Evolutionary conservation across 2,329 filamentous ascomycete genomes (phyloP).

Genomic region (Hypoxylon sp.): DNA sequence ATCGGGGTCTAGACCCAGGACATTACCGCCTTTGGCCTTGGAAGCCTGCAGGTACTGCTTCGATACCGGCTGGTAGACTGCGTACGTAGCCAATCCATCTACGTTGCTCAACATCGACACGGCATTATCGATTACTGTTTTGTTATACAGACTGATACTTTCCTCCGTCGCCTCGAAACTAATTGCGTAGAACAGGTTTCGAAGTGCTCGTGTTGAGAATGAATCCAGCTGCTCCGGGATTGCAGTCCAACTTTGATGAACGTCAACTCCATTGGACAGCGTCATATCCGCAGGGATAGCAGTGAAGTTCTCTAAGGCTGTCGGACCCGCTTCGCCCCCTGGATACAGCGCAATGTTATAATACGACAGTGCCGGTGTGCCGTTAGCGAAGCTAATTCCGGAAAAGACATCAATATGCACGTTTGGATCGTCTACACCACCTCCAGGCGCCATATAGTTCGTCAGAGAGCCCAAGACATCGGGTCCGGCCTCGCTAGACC

Average conservation of each 20-base stretch:
- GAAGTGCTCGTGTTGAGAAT: conserved; percentile 16
- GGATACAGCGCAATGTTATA: conserved; percentile 36
- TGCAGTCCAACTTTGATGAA: conserved; percentile 19
- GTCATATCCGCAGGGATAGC: conserved; percentile 25
- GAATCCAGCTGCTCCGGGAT: conserved; percentile 21
- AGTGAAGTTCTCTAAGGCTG: conserved; percentile 44
- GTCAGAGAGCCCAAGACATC: conserved; percentile 31
- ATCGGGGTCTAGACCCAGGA: conserved; percentile 37
- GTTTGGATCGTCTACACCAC: conserved; percentile 45
- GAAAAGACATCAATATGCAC: conserved; percentile 38
- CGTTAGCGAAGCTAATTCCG: conserved; percentile 30
- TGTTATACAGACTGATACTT: conserved; percentile 21
- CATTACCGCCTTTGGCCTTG: conserved; percentile 31
- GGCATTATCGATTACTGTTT: conserved; percentile 30
- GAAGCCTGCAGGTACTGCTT: conserved; percentile 35
- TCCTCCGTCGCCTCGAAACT: conserved; percentile 26
- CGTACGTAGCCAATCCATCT: conserved; percentile 24
- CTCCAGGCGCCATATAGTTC: conserved; percentile 41
- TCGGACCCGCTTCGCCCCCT: conserved; percentile 23
- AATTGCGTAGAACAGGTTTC: conserved; percentile 24
- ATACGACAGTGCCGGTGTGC: conserved; percentile 23
- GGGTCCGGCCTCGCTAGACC: conserved; percentile 23
- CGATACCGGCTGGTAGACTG: conserved; percentile 36
- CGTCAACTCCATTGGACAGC: conserved; percentile 13
- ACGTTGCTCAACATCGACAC: conserved; percentile 26